phyloP scores from a whole-genome alignment of 257 asterid genomes.

The Fraxinus cuspidata region DNA sequence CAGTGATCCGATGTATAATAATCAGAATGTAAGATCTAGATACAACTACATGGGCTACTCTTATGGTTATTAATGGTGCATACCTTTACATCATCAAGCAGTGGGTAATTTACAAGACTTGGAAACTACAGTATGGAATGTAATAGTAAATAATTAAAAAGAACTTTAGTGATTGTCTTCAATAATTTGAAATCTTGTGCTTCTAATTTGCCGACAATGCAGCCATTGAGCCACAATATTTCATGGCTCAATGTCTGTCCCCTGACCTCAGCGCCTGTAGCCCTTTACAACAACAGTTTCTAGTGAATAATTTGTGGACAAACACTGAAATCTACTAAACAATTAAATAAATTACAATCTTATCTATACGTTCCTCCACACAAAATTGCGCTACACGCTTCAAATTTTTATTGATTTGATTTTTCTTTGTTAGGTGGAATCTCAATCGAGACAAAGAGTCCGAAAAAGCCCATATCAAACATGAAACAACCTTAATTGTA shows the following conservation, averaged over 20 bases:
- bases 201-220: conserved; percentile 30
- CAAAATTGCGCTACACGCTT: too few species aligned
- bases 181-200: background rate
- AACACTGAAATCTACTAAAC: background rate
- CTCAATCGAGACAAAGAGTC: too few species aligned
- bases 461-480: too few species aligned
- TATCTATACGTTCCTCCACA: too few species aligned
- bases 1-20: conserved; percentile 53
- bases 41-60: conserved; percentile 76
- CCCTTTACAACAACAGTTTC: background rate
- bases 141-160: background rate
- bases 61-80: conserved; percentile 50
- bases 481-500: too few species aligned
- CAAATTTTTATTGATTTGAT: too few species aligned
- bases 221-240: conserved; percentile 20
- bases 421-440: too few species aligned
- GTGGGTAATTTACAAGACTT: background rate
- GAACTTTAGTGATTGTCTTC: background rate
- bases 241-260: conserved; percentile 24
- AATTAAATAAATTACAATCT: background rate
- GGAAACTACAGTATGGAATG: background rate
- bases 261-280: background rate
- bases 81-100: background rate
- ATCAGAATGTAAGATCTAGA: conserved; percentile 60
- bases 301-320: too few species aligned